Base-by-base conservation (phyloP, 495 filamentous ascomycete genomes). In the Penicillium samsonianum region DNA sequence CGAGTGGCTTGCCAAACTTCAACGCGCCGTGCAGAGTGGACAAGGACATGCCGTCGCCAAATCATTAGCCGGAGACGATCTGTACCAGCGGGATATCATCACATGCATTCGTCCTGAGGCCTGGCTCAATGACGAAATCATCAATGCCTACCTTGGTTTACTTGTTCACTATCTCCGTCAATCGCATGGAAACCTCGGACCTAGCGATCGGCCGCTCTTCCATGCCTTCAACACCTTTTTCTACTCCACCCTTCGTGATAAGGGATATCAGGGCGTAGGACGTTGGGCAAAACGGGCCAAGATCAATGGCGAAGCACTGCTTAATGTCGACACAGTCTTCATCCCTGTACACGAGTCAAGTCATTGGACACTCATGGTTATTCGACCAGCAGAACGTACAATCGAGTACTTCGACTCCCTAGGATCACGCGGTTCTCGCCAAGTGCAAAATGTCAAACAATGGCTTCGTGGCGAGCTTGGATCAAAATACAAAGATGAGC, bases 71-170 rank as follows among this genome's bases (percentile, higher is more conserved):
- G 87, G 86, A 6, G 80, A 82, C 5, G 70, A 78, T 2, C 68
- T 95, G 9, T 80, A 66, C 19, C 71, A 77, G 5, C 77, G 78
- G 49, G 89, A 93, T 61, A 86, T 96, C 35, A 70, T 22, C 74
- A 81, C 71, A 53, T 92, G 50, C 72, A 87, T 58, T 54, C 69
- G 63, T 4, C 67, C 69, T 2, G 63, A 67, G 9, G 75, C 72
- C 0, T 96, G 91, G 91, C 74, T 96, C 0, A 94, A 96, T 62
- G 91, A 96, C 68, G 87, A 92, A 50, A 80, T 90, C 19, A 86
- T 96, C 63, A 90, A 89, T 58, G 79, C 82, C 2, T 87, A 87
- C 23, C 71, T 94, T 8, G 68, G 76, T 1, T 67, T 84, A 22
- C 71, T 91, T 22, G 80, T 88, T 16, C 77, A 83, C 3, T 80